Evolutionary conservation across 2,329 filamentous ascomycete species (phyloP).

Genomic region (Aspergillus unguis): DNA sequence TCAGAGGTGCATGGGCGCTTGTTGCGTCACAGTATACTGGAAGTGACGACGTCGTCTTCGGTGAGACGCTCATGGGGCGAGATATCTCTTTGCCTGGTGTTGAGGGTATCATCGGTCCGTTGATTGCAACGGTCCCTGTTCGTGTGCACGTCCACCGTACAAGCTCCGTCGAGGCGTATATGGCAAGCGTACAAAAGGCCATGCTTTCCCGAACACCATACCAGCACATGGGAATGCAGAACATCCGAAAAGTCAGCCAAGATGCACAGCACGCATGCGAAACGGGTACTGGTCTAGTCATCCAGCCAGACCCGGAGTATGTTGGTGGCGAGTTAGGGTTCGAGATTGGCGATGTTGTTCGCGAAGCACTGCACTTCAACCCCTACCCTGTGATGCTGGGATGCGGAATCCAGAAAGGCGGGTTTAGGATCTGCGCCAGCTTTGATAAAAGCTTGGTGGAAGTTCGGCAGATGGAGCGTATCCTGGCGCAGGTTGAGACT

Average conservation of each 20-base stretch:
- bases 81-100: slow-evolving; percentile 45
- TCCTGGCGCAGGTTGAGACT: slow-evolving; percentile 36
- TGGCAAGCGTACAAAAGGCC: slow-evolving; percentile 31
- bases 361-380: slow-evolving; percentile 43
- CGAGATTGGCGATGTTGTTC: slow-evolving; percentile 33
- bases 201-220: slow-evolving; percentile 42
- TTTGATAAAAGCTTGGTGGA: slow-evolving; percentile 42
- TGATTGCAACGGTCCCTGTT: slow-evolving; percentile 50
- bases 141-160: slow-evolving; percentile 38
- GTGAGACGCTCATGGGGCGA: slow-evolving; percentile 50
- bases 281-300: slow-evolving; percentile 35
- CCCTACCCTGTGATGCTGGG: slow-evolving; percentile 51
- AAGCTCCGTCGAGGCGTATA: slow-evolving; percentile 27
- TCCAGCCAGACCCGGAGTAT: slow-evolving; percentile 40
- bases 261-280: slow-evolving; percentile 39
- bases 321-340: slow-evolving; percentile 38
- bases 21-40: slow-evolving; percentile 46
- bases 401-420: slow-evolving; percentile 42
- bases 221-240: slow-evolving; percentile 51
- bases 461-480: slow-evolving; percentile 36
- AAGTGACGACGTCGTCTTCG: slow-evolving; percentile 48
- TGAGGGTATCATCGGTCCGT: slow-evolving; percentile 49
- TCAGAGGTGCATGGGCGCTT: slow-evolving; percentile 50
- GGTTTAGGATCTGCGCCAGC: slow-evolving; percentile 45
- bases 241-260: slow-evolving; percentile 44